phyloP scores from a whole-genome alignment of 495 filamentous ascomycete species.

The Bombardia bombarda region DNA sequence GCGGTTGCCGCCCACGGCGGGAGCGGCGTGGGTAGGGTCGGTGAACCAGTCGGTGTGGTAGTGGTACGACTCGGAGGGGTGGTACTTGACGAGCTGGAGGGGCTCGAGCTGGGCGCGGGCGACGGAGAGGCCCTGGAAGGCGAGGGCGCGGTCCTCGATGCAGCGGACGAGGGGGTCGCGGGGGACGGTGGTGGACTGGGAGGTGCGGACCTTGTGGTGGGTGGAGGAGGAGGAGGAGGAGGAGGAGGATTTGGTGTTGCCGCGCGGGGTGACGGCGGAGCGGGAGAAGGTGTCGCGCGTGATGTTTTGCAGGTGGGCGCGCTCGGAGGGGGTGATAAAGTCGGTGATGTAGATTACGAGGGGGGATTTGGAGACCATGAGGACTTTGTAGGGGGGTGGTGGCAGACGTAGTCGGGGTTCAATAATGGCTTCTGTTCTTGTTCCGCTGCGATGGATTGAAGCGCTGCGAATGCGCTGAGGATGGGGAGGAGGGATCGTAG shows the following conservation, averaged over 20 bases:
- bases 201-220: conserved; percentile 31
- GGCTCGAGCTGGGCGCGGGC: conserved; percentile 41
- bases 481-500: conserved; percentile 7
- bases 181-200: conserved; percentile 34
- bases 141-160: conserved; percentile 57
- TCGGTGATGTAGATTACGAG: conserved; percentile 48
- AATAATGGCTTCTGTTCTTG: no score
- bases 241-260: no score
- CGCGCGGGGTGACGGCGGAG: conserved; percentile 28
- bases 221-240: no score
- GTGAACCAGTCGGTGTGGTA: conserved; percentile 52
- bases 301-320: conserved; percentile 30
- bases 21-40: conserved; percentile 21
- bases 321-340: conserved; percentile 37
- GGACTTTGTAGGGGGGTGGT: conserved; percentile 39
- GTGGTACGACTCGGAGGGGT: conserved; percentile 38
- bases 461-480: conserved; percentile 14
- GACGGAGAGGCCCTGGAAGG: conserved; percentile 57
- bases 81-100: conserved; percentile 48
- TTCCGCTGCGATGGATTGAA: no score
- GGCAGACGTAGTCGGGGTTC: conserved; percentile 22
- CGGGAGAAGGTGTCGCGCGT: conserved; percentile 38
- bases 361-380: conserved; percentile 45
- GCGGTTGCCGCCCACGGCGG: conserved; percentile 40
- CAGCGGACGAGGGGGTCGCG: conserved; percentile 56